These are phyloP conservation scores for Beauveria brongniartii DNA, from an alignment of 2,329 filamentous ascomycete species.

Conservation along the genomic window DNA sequence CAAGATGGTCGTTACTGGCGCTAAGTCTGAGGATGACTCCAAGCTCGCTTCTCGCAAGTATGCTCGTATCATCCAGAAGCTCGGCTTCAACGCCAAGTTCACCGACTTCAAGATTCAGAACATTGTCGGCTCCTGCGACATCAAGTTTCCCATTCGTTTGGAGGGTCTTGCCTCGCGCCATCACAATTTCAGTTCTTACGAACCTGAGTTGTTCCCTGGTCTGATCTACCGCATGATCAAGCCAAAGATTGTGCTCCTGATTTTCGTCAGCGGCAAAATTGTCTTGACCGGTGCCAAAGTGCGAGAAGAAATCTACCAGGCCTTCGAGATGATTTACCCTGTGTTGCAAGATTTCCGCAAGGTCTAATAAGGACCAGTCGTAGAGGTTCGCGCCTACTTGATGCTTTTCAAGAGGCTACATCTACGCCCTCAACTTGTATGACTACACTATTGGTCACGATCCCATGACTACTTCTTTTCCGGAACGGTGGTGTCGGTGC, in stretches of 20 bases:
- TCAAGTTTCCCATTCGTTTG: constrained; percentile 97
- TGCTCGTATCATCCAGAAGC: constrained; percentile 98
- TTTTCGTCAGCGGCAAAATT: constrained; percentile 98
- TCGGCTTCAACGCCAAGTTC: constrained; percentile 98
- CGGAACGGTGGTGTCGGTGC: constrained; percentile 11
- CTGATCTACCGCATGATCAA: constrained; percentile 99
- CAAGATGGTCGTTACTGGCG: constrained; percentile 99
- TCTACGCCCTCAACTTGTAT: constrained; percentile 27
- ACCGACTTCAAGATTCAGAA: constrained; percentile 99
- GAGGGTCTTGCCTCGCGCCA: constrained; percentile 94
- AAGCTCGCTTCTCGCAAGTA: constrained; percentile 97
- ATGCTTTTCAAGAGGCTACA: not conserved
- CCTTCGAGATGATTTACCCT: constrained; percentile 95
- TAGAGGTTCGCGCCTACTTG: not conserved
- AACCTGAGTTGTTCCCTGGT: constrained; percentile 96
- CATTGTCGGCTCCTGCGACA: constrained; percentile 96
- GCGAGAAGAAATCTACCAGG: constrained; percentile 94
- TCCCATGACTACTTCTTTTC: constrained; percentile 34
- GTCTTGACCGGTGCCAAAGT: constrained; percentile 97
- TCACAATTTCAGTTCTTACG: constrained; percentile 99
- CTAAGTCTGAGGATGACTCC: constrained; percentile 95
- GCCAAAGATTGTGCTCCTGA: constrained; percentile 95
- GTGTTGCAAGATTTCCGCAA: constrained; percentile 70
- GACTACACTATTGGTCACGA: constrained; percentile 37
- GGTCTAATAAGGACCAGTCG: constrained; percentile 36